Evolutionary conservation across 129 eudicot species (phyloP), one percentile per base, ranked within the genome.

Genomic region (Smallanthus sonchifolius): DNA sequence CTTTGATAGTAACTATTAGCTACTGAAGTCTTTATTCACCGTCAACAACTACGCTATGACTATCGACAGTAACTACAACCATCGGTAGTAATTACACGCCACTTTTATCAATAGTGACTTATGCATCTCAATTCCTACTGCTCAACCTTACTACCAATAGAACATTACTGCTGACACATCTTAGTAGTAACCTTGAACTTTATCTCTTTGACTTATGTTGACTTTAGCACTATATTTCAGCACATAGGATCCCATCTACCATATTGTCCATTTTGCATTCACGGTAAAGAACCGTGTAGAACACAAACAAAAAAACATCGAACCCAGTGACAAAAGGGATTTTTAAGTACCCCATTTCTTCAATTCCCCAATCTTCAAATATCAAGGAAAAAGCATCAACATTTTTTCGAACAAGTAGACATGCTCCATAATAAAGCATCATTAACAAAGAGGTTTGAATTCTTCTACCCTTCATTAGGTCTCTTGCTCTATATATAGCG

Each of bases 401-500:
- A 15, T 34, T 3, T 35, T 24, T 45, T 60, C 34, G 5, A 65
- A 49, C 52, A 19, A 43, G 59, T 14, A 14, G 48, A 39, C 37
- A 10, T 1, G 81, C 75, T 4, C 49, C n/a, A 65, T 52, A 30
- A 56, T 59, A 65, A n/a, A 82, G 40, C 38, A 76, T 14, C 48
- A 65, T 77, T 34, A 65, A 10, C 9, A 71, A 5, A 37, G 9
- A 65, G 10, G 61, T 75, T 65, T 77, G 72, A 30, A 51, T 7
- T 42, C 62, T 62, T 32, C 39, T 77, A 16, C 73, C 68, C 55
- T 77, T 77, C 72, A 67, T 48, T 52, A 82, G 62, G 9, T 77
- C 76, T 9, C 43, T 14, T 0, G 86, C 82, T 82, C 73, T 73
- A 52, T 32, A 54, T 16, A 82, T 73, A 32, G 86, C 79, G 38